Evolutionary conservation across 148 eudicot genomes (phyloP), one percentile per base, ranked within the genome.

Genomic region (Silene conica): DNA sequence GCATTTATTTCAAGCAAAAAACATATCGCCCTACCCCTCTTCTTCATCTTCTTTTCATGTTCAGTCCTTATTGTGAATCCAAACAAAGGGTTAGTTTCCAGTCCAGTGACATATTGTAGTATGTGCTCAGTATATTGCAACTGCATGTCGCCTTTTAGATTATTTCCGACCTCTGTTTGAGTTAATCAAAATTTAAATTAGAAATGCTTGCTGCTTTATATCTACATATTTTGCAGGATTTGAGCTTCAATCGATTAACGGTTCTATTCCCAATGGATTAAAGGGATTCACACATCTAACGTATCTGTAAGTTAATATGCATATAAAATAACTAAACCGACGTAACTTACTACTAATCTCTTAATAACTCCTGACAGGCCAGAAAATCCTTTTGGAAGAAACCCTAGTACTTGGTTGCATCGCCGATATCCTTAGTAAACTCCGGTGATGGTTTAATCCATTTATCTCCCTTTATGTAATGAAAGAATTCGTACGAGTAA

Each of bases 71-170:
- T 34, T 0, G 43, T 38, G 43, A 1, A 38, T 38, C 43, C 43
- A 50, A 12, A 11, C 55, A 50, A 50, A 50, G 16, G 55, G 55
- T 50, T 50, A 13, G 18, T 50, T 15, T 9, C 14, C 8, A 1
- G 76, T 4, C 38, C 13, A 54, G 57, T 76, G 21, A 73, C 54
- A 8, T 79, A 52, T 28, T 59, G 67, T 26, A 26, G 10, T 54
- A 57, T 77, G 5, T 64, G 69, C 78, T 79, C 82, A 91, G 97
- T 82, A 57, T 80, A 69, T 75, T 91, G 90, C 73, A 91, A 91
- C 66, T 91, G 94, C 83, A 1, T 75, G 4, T 43, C 20, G 12
- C 55, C 25, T 15, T 50, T 18, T 18, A 43, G 23, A 15, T 50
- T 43, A 67, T 43, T 19, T 25, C 22, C 45, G 11, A 38, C 55